phyloP scores from a whole-genome alignment of 257 asterid species.

The Plantago major region DNA sequence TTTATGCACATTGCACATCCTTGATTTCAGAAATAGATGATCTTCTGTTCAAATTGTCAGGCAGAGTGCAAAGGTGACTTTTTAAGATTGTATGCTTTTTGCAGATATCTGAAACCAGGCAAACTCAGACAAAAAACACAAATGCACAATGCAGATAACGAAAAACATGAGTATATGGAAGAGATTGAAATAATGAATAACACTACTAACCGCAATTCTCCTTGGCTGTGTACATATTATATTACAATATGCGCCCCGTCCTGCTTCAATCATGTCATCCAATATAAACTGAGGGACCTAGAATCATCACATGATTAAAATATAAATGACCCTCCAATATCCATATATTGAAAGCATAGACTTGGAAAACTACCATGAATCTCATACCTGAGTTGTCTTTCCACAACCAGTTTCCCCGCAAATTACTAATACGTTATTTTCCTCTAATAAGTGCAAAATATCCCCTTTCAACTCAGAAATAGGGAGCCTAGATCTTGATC shows the following conservation, averaged over 20 bases:
- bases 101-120: background rate
- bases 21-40: too few relatives aligned
- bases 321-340: background rate
- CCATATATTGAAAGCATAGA: slow-evolving; percentile 12
- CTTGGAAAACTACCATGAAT: slow-evolving; percentile 16
- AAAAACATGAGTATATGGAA: slow-evolving; percentile 1
- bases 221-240: slow-evolving; percentile 97
- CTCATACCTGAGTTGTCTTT: slow-evolving; percentile 91
- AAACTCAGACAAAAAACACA: slow-evolving; percentile 5
- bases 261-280: slow-evolving; percentile 93
- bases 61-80: too few relatives aligned
- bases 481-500: slow-evolving; percentile 77
- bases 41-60: too few relatives aligned
- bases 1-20: too few relatives aligned
- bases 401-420: slow-evolving; percentile 99
- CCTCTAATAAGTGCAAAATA: slow-evolving; percentile 59
- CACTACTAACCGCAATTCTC: slow-evolving; percentile 86
- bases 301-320: slow-evolving; percentile 27
- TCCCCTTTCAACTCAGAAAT: slow-evolving; percentile 72
- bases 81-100: background rate
- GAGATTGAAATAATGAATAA: slow-evolving; percentile 15
- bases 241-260: slow-evolving; percentile 76
- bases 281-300: slow-evolving; percentile 96
- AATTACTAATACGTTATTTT: slow-evolving; percentile 74
- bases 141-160: too few relatives aligned